These are phyloP conservation scores for Conticribra guillardii DNA, from an alignment of 108 stramenopile species.

Conservation along the genomic window DNA sequence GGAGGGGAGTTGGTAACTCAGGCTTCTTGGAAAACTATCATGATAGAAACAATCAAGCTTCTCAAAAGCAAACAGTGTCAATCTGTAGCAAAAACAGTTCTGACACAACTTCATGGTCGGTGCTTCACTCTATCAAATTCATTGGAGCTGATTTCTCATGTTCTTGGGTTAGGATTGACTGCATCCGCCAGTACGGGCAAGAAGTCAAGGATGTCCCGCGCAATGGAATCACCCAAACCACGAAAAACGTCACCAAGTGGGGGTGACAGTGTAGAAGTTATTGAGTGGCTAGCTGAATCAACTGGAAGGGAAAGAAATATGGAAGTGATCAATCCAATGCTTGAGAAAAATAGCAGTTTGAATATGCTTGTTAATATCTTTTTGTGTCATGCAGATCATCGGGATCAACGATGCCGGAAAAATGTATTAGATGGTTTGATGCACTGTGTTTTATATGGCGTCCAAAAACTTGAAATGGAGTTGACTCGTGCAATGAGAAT, in stretches of 20 bases:
- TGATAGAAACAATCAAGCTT: constrained; percentile 60
- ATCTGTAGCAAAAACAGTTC: constrained; percentile 51
- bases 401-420: constrained; percentile 58
- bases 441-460: constrained; percentile 49
- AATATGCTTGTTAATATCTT: constrained; percentile 49
- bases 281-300: constrained; percentile 60
- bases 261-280: constrained; percentile 47
- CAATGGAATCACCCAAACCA: constrained; percentile 30
- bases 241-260: constrained; percentile 20
- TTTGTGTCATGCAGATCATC: constrained; percentile 49
- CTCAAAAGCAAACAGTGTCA: constrained; percentile 61
- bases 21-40: constrained; percentile 56
- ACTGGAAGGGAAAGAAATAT: constrained; percentile 51
- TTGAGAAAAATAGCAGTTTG: constrained; percentile 43
- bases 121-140: constrained; percentile 57
- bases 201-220: constrained; percentile 19
- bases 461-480: constrained; percentile 44
- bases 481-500: constrained; percentile 35
- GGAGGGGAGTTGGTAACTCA: constrained; percentile 47
- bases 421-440: constrained; percentile 51
- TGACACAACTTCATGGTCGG: constrained; percentile 54
- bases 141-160: constrained; percentile 48
- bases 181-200: constrained; percentile 35
- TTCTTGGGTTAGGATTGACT: constrained; percentile 51
- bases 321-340: constrained; percentile 45